phyloP scores from a whole-genome alignment of 2,329 filamentous ascomycete species.

The Aspergillus hortae region DNA sequence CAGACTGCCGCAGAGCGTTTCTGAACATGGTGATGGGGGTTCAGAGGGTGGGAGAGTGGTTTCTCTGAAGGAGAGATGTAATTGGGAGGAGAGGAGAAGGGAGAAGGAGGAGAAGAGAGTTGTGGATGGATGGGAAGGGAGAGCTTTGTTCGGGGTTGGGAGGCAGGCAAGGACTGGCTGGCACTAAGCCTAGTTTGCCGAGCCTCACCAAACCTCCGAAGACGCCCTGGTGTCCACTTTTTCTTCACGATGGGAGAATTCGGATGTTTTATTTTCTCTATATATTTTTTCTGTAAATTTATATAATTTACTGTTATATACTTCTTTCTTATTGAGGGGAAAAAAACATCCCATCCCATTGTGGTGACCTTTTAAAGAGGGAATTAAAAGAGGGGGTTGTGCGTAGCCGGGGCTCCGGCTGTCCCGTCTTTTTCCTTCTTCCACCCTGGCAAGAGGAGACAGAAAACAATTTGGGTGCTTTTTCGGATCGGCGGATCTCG shows the following conservation, averaged over 20 bases:
- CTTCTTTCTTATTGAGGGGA: neutral
- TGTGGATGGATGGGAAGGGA: constrained; percentile 40
- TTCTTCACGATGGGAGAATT: too few species aligned
- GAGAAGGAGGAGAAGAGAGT: constrained; percentile 38
- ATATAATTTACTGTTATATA: neutral
- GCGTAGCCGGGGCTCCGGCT: constrained; percentile 11
- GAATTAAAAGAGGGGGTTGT: constrained; percentile 2
- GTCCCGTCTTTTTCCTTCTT: constrained; percentile 3
- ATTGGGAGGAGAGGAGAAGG: constrained; percentile 38
- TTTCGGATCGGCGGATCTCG: constrained; percentile 36
- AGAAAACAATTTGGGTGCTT: constrained; percentile 24
- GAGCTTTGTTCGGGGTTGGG: constrained; percentile 40
- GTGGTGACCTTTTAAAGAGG: neutral
- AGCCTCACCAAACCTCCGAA: constrained; percentile 34
- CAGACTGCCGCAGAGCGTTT: constrained; percentile 95
- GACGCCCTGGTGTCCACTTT: constrained; percentile 31
- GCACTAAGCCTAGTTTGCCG: constrained; percentile 40
- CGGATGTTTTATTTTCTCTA: neutral
- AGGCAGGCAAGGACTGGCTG: constrained; percentile 30
- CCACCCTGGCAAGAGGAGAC: constrained; percentile 16
- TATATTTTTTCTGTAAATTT: neutral
- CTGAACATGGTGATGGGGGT: constrained; percentile 76
- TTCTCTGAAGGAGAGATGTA: constrained; percentile 41
- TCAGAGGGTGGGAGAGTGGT: constrained; percentile 42
- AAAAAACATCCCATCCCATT: neutral